These are phyloP conservation scores for Cladophialophora exuberans DNA, from an alignment of 2,329 filamentous ascomycete genomes.

Conservation along the genomic window DNA sequence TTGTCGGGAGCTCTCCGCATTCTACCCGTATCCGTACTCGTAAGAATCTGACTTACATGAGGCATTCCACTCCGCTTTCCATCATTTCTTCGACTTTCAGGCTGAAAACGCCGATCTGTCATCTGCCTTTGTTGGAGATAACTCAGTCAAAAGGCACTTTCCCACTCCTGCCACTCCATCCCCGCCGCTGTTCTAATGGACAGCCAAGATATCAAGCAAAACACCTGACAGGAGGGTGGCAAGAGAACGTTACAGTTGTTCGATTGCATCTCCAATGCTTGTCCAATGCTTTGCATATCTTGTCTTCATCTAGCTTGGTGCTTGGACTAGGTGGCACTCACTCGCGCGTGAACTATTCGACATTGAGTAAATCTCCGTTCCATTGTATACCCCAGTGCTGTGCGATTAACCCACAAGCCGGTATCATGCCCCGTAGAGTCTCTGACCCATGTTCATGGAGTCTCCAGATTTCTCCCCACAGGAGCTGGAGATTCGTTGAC, in stretches of 20 bases:
- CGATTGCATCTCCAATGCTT: constrained; percentile 5
- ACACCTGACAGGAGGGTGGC: too few species aligned
- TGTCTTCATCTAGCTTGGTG: constrained; percentile 14
- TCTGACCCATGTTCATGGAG: constrained; percentile 9
- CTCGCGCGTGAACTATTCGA: constrained; percentile 16
- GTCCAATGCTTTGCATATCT: constrained; percentile 19
- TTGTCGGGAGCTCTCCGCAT: constrained; percentile 3
- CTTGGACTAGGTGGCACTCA: not conserved
- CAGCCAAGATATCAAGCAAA: too few species aligned
- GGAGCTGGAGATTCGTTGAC: constrained; percentile 19
- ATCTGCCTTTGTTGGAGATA: too few species aligned
- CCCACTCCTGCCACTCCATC: too few species aligned
- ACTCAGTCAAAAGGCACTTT: too few species aligned
- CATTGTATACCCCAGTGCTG: not conserved
- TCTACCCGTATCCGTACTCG: not conserved
- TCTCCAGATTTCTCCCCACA: constrained; percentile 4
- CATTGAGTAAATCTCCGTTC: constrained; percentile 14
- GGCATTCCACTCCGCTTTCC: not conserved
- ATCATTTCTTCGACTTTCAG: constrained; percentile 12
- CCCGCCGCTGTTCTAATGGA: too few species aligned
- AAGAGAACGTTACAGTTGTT: constrained; percentile 13
- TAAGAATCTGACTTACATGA: not conserved
- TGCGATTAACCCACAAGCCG: not conserved
- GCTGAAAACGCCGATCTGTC: constrained; percentile 18
- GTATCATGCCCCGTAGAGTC: not conserved